These are phyloP conservation scores for Micractinium sp. DNA, from an alignment of 139 green algal species.

Conservation along the genomic window DNA sequence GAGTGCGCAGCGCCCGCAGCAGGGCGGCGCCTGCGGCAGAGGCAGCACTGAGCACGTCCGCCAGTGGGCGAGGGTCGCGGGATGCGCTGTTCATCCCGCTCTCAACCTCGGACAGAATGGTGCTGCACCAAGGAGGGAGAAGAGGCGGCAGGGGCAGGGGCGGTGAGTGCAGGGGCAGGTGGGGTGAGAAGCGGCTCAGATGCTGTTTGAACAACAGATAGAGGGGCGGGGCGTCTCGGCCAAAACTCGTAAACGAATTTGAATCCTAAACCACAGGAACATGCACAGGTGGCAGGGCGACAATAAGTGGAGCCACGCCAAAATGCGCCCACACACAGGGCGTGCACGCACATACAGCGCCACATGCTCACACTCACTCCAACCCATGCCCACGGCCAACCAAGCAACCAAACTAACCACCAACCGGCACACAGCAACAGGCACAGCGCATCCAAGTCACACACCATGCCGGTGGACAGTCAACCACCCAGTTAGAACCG, in stretches of 20 bases:
- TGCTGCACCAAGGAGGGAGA: background rate
- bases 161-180: background rate
- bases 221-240: background rate
- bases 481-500: background rate
- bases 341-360: too few relatives aligned
- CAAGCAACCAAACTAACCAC: background rate
- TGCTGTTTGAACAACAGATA: background rate
- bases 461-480: background rate
- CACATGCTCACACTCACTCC: too few relatives aligned
- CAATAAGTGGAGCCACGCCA: background rate
- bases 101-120: constrained; percentile 18
- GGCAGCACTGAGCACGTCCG: background rate
- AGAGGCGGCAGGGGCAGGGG: background rate
- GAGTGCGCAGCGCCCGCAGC: background rate
- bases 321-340: too few relatives aligned
- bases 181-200: too few relatives aligned
- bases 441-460: background rate
- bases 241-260: background rate
- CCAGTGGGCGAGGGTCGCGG: background rate
- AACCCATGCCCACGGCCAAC: too few relatives aligned
- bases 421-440: too few relatives aligned
- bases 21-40: background rate
- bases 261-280: too few relatives aligned
- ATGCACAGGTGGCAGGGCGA: background rate
- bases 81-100: background rate